Evolutionary conservation across 2,329 filamentous ascomycete genomes (phyloP), one percentile per base, ranked within the genome.

Genomic region (Dendrostoma leiphaemia): DNA sequence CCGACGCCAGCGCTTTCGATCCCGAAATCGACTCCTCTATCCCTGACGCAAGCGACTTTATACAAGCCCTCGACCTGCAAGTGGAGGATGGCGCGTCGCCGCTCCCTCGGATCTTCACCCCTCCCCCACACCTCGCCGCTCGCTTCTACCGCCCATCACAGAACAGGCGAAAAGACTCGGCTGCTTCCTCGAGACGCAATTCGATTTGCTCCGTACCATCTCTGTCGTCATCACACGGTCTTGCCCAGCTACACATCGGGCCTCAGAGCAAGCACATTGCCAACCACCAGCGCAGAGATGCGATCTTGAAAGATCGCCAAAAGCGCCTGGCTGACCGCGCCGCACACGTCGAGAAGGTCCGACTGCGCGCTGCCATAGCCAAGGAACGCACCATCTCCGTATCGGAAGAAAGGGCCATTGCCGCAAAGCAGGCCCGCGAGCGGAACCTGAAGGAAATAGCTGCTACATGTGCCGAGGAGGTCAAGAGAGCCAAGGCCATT

Each of bases 381-480:
- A 91, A 91, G 70, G 84, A 88, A 3, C 79, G 84, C 6, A 82
- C 85, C 2, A 82, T 74, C 29, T 83, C 81, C 2, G 79, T 84
- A 51, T 89, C 85, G 41, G 89, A 93, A 67, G 89, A 92, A 69
- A 80, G 87, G 48, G 88, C 89, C 3, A 72, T 91, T 55, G 90
- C 90, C 6, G 90, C 89, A 5, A 85, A 91, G 59, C 82, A 90
- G 60, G 87, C 89, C 1, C 81, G 90, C 54, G 88, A 93, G 72
- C 88, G 88, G 62, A 90, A 92, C 62, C 72, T 94, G 17, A 89
- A 88, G 8, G 89, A 92, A 67, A 91, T 93, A 40, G 88, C 90
- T 4, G 88, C 89, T 46, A 81, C 84, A 57, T 93, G 90, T 65
- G 90, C 90, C 19, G 89, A 91, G 69, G 90, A 94, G 67, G 90